These are phyloP conservation scores for Akanthomyces dipterigenus DNA, from an alignment of 2,329 filamentous ascomycete species.

Conservation along the genomic window DNA sequence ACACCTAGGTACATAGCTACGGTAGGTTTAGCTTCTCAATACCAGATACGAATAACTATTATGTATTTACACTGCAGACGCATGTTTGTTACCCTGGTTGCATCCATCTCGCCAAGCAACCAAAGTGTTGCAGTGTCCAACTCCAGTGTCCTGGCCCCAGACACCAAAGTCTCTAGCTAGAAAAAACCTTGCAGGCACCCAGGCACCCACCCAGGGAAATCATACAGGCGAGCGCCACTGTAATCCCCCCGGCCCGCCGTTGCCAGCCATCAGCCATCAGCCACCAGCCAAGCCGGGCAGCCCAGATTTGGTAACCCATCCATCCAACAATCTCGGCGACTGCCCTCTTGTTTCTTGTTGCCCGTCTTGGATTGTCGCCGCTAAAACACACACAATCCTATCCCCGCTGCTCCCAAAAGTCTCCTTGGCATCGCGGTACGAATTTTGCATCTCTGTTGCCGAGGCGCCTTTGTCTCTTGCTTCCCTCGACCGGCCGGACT, in stretches of 20 bases:
- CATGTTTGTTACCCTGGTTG: too few species aligned
- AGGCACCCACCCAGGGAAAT: not conserved
- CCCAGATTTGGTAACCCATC: not conserved
- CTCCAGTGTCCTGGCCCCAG: not conserved
- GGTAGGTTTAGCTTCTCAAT: too few species aligned
- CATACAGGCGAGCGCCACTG: not conserved
- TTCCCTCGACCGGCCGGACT: not conserved
- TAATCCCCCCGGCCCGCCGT: not conserved
- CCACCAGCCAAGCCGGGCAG: not conserved
- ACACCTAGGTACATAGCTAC: too few species aligned
- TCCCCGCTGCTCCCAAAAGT: not conserved
- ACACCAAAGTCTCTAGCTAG: not conserved
- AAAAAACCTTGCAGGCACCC: not conserved
- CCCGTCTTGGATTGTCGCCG: not conserved
- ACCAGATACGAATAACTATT: too few species aligned
- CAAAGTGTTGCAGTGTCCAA: not conserved
- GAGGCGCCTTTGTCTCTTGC: not conserved
- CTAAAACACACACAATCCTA: not conserved
- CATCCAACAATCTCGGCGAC: not conserved
- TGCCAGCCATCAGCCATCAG: not conserved
- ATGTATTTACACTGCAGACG: too few species aligned
- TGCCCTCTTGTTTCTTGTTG: not conserved
- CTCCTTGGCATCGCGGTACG: not conserved
- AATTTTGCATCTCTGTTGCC: not conserved
- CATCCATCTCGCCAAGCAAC: not conserved